Conservation (phyloP, 345 rosid genomes). For the Atalantia buxifolia region DNA sequence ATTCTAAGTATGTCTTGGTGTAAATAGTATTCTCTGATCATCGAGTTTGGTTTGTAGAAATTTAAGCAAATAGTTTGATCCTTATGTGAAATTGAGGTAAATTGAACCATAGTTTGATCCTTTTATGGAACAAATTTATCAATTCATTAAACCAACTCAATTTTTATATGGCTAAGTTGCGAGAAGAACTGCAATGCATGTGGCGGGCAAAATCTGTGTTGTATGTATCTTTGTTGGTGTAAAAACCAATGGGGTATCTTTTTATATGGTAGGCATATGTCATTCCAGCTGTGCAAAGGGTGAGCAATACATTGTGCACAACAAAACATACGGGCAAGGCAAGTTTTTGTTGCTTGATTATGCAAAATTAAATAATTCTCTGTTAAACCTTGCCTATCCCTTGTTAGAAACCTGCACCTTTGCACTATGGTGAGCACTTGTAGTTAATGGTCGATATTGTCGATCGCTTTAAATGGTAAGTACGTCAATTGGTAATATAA, state of each 20-base stretch:
- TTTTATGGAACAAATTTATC: constrained; percentile 1
- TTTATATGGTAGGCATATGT: not conserved
- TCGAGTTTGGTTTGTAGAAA: not conserved
- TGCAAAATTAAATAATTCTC: not conserved
- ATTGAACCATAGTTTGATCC: not conserved
- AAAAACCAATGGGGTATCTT: not conserved
- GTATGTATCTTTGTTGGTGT: not conserved
- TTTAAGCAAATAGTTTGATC: not conserved
- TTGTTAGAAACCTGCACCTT: not conserved
- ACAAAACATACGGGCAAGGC: not conserved
- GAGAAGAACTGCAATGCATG: not conserved
- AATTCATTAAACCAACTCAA: not conserved
- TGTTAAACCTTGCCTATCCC: not conserved
- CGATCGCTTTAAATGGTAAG: no score
- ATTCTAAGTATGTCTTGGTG: constrained; percentile 11
- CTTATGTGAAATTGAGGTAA: no score
- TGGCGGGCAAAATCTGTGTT: not conserved
- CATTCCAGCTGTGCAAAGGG: not conserved
- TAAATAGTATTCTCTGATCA: constrained; percentile 12
- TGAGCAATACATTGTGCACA: not conserved
- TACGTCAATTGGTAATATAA: not conserved
- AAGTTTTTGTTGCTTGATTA: not conserved
- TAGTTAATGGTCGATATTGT: no score
- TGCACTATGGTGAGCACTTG: not conserved
- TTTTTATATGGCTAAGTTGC: not conserved